phyloP scores from a whole-genome alignment of 2,329 filamentous ascomycete species.

The Sphaerulina populicola region DNA sequence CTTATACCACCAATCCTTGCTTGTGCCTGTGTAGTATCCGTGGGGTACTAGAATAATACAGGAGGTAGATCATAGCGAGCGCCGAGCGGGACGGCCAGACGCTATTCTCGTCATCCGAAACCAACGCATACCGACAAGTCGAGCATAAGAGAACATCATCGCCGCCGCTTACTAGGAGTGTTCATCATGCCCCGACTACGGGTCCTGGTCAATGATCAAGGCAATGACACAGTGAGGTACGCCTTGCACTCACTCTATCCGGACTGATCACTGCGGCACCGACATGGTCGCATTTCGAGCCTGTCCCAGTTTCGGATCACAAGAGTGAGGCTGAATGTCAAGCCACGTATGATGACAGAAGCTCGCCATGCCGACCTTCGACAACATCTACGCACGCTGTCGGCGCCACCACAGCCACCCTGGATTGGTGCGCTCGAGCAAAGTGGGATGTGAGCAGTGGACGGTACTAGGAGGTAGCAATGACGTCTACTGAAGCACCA shows the following conservation, averaged over 20 bases:
- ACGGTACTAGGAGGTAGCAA: not conserved
- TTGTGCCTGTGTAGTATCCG: not conserved
- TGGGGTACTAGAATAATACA: not conserved
- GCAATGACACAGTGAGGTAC: not conserved
- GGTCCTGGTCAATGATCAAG: not conserved
- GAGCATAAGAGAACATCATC: not conserved
- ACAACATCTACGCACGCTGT: not conserved
- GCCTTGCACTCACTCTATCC: not conserved
- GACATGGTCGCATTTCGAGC: not conserved
- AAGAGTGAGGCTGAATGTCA: conserved; percentile 3
- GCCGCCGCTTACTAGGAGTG: too few relatives aligned
- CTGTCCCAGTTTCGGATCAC: not conserved
- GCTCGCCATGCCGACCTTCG: not conserved
- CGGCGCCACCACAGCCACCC: conserved; percentile 8
- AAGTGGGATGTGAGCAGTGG: not conserved
- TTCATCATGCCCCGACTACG: not conserved
- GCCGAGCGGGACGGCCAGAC: not conserved
- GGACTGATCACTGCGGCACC: not conserved
- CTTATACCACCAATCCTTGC: not conserved
- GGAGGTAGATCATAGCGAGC: not conserved
- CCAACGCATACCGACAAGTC: conserved; percentile 5
- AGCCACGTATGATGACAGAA: not conserved
- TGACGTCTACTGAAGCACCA: not conserved
- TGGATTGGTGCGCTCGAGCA: not conserved
- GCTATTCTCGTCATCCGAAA: not conserved